Evolutionary conservation across 768 basidiomycete species (phyloP), one percentile per base, ranked within the genome.

Genomic region (Leccinum subgranulosum): DNA sequence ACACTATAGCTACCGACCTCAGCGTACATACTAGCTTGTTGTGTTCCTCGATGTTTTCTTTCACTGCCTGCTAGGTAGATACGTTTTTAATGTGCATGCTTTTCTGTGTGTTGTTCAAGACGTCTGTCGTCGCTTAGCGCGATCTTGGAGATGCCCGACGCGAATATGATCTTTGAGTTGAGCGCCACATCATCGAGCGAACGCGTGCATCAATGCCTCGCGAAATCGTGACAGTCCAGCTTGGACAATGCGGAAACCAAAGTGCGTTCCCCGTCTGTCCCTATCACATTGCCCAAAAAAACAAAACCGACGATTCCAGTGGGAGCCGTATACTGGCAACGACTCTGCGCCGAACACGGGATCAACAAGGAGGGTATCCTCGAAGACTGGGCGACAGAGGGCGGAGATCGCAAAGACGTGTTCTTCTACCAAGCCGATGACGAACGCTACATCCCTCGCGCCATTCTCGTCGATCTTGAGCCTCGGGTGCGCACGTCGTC

Each of bases 341-440:
- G 96, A 47, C 84, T 99, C 17, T 98, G 97, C 66, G 92, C 94
- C 17, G 97, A 99, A 75, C 97, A 99, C 73, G 97, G 97, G 17
- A 98, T 99, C 77, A 94, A 84, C 72, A 88, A 90, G 57, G 90
- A 95, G 64, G 97, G 97, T 28, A 92, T 93, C 57, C 85, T 98
- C 49, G 95, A 98, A 72, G 95, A 98, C 60, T 96, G 93, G 91
- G 94, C 95, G 6, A 91, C 88, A 1, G 94, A 95, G 65, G 92
- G 91, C 19, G 92, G 92, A 9, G 97, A 99, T 75, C 81, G 97
- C 65, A 99, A 98, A 70, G 97, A 99, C 75, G 96, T 97, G 27
- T 99, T 99, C 76, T 99, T 99, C 77, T 98, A 99, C 72, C 96
- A 98, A 73, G 97, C 97, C n/a, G 97, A 99, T 71, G 97, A 99